Base-by-base conservation (phyloP, 176 grass and related monocot genomes). In the Bothriochloa decipiens region DNA sequence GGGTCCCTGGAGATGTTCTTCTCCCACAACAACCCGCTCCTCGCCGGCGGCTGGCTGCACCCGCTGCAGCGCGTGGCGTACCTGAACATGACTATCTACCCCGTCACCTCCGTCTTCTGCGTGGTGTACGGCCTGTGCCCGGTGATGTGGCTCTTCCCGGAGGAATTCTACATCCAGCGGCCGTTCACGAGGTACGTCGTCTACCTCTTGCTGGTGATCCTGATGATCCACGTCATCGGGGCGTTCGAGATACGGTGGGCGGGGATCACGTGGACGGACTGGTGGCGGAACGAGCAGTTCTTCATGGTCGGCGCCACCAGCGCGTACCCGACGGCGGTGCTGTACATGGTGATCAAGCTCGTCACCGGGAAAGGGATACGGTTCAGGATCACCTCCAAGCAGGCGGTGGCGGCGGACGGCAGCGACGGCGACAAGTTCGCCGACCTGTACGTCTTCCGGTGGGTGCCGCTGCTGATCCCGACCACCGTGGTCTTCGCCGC, bases 1-100 rank as follows among this genome's bases (percentile, higher is more conserved):
- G 86, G 81, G 0, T 88, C 86, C 2, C 35, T 84, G 0, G 81
- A 88, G 43, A 42, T 88, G 55, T 88, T 88, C 75, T 84, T 79
- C 81, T 88, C 86, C 6, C 64, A 50, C 40, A 52, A 55, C 17
- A 78, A 17, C 25, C 80, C 80, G 0, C 1, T 88, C 0, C 11
- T 83, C 0, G 41, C 74, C 42, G 42, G 42, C 3, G 80, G 42
- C 15, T 10, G 66, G 17, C 53, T 88, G 2, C 33, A 32, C 12
- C 57, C 57, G 3, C 4, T 83, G 23, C 86, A 83, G 16, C 42
- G 86, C 7, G 23, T 83, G 7, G 33, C 80, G 0, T 88, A 88
- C 55, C 18, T 72, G 12, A 88, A 88, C 57, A 65, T 65, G 20
- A 78, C 80, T 0, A 50, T 63, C 12, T 88, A 88, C 66, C 86